These are phyloP conservation scores for Lactuca sativa DNA, from an alignment of 129 eudicot species.

Conservation along the genomic window DNA sequence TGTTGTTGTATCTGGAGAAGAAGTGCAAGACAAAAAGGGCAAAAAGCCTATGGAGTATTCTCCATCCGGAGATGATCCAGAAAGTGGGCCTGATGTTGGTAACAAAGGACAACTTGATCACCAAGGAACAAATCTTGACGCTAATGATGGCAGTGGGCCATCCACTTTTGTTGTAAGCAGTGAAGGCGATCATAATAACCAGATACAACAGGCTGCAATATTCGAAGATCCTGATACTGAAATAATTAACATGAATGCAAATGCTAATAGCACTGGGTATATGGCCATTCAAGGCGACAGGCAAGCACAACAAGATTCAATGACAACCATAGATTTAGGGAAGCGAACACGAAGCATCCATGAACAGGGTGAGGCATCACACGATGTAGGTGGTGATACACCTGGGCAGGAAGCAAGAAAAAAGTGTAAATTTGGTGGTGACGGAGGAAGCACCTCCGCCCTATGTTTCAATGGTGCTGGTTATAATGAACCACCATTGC, in stretches of 20 bases:
- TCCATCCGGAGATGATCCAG: too few species aligned
- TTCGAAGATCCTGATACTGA: background rate
- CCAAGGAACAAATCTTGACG: background rate
- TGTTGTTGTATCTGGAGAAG: slow-evolving; percentile 7
- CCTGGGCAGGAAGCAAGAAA: background rate
- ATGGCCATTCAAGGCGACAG: background rate
- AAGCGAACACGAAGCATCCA: background rate
- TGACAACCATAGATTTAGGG: background rate
- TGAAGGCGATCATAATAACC: background rate
- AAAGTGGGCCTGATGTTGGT: background rate
- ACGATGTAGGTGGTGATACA: background rate
- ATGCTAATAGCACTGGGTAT: background rate
- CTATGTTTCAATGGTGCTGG: background rate
- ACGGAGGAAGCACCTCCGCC: background rate
- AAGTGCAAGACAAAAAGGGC: background rate
- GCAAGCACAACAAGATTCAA: background rate
- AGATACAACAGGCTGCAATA: background rate
- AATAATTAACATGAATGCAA: background rate
- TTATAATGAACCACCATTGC: background rate
- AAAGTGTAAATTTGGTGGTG: background rate
- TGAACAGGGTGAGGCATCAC: background rate
- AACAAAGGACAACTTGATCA: background rate
- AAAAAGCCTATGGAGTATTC: too few species aligned
- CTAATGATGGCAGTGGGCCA: too few species aligned
- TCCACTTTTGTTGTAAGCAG: too few species aligned